Evolutionary conservation across 2,329 filamentous ascomycete species (phyloP).

Genomic region (Pleomassaria siparia): DNA sequence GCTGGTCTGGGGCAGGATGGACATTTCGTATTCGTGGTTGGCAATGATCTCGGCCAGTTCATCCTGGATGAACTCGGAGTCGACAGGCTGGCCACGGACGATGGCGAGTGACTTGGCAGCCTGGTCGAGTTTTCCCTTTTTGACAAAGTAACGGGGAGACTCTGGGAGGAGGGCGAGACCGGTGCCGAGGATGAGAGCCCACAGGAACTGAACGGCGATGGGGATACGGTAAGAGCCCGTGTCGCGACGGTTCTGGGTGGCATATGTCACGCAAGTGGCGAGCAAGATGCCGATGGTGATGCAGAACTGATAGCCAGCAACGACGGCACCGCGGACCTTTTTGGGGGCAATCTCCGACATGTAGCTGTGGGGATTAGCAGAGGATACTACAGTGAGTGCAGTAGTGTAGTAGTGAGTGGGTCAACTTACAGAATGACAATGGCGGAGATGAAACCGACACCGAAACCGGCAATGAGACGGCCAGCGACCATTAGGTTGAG

Average conservation of each 20-base stretch:
- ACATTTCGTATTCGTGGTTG: slow-evolving; percentile 85
- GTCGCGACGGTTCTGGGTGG: slow-evolving; percentile 63
- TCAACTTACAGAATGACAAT: slow-evolving; percentile 53
- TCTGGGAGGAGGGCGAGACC: slow-evolving; percentile 80
- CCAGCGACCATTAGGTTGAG: slow-evolving; percentile 69
- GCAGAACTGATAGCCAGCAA: slow-evolving; percentile 81
- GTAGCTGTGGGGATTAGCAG: slow-evolving; percentile 52
- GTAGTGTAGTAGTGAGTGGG: slow-evolving; percentile 27
- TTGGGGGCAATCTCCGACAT: slow-evolving; percentile 75
- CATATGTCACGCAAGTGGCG: slow-evolving; percentile 76
- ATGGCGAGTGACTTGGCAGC: slow-evolving; percentile 67
- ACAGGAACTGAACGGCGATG: slow-evolving; percentile 78
- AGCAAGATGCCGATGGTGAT: slow-evolving; percentile 79
- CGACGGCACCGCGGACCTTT: slow-evolving; percentile 77
- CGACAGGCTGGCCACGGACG: slow-evolving; percentile 72
- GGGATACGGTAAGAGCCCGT: slow-evolving; percentile 75
- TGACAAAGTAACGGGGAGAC: slow-evolving; percentile 84
- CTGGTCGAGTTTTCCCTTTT: slow-evolving; percentile 68
- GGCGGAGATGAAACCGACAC: slow-evolving; percentile 72
- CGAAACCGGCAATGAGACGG: slow-evolving; percentile 72
- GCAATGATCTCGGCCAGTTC: slow-evolving; percentile 87
- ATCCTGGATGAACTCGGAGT: slow-evolving; percentile 75
- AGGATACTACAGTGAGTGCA: slow-evolving; percentile 7
- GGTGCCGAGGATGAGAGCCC: slow-evolving; percentile 72
- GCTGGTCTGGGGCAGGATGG: slow-evolving; percentile 48